Evolutionary conservation across 1,139 yeast genomes (phyloP), one percentile per base, ranked within the genome.

Genomic region (Pichia sp.): DNA sequence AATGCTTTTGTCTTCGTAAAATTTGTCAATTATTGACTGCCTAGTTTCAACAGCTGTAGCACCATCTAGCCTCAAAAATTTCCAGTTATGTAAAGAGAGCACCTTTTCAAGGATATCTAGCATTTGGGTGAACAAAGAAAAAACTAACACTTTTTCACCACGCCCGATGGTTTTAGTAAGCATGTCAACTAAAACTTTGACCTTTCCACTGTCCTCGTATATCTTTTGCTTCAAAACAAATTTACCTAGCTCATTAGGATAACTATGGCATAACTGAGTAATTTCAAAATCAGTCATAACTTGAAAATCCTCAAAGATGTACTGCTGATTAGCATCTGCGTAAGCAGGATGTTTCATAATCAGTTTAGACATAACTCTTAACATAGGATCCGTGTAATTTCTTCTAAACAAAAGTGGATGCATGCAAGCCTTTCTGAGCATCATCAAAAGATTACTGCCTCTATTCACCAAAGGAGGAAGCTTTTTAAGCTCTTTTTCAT

Each of bases 251-350:
- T 93, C 81, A 30, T 74, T 75, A 1, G 93, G 88, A 70, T 87
- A 93, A 61, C 80, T 81, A 50, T 75, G 75, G 68, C 98, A 90
- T 55, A 93, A 73, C 34, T 76, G 75, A 65, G 90, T 84, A 55
- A 93, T 77, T 70, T 95, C 99, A 68, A 81, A 87, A 72, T 93
- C 99, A 11, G 89, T 80, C 97, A 95, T 90, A n/a, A 87, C 90
- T 67, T 84, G 83, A 98, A 93, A 92, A 69, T 93, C 99, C 71
- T 93, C 99, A 64, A 69, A 81, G 55, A 93, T 90, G 66, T 78
- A 92, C 45, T 79, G 74, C 59, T 77, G 74, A 67, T 89, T 90
- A 23, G 98, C 97, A 56, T 78, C 82, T 1, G 71, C 73, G 70
- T 93, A 93, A 56, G 81, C 84, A 1, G 90, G 90, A 64, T 92